Base-by-base conservation (phyloP, 1,284 basidiomycete species). In the Boletus calvinii region DNA sequence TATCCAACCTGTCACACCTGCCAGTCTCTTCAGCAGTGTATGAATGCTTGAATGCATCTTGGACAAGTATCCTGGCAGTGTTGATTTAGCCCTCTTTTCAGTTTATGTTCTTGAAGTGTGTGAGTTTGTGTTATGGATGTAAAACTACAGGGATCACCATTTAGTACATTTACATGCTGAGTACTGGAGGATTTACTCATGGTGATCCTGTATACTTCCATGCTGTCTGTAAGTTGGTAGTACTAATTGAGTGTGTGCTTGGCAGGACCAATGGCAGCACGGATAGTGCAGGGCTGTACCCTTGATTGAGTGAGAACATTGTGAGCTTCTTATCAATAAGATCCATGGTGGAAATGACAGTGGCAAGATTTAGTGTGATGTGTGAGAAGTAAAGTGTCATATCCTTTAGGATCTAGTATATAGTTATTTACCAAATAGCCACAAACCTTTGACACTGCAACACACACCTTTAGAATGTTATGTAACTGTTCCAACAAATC, bases 401-500 rank as follows among this genome's bases (percentile, higher is more conserved):
- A 20, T 55, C 35, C 39, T 55, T 55, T 17, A 54, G 38, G n/a
- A 55, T 26, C 53, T 55, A 11, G 24, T 8, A 9, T 18, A 7
- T 11, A 11, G 26, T 12, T 26, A 3, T 34, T 22, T 13, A 13
- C 17, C 13, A 15, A 9, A 8, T 9, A 36, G 17, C 9, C 9
- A 36, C 17, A 18, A 11, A 3, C n/a, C n/a, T n/a, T n/a, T n/a
- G n/a, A n/a, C n/a, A n/a, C n/a, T n/a, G n/a, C n/a, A n/a, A n/a
- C n/a, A 22, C 5, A 22, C 22, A 22, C 62, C 59, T 60, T 54
- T 1, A 74, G 44, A 0, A 65, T 49, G 6, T 67, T 57, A 1
- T 38, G 18, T n/a, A 75, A 42, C 39, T 74, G 55, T 4, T 52
- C 10, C 0, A 58, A 58, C 1, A 69, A 53, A 49, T 17, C 4